Conservation (phyloP, 2,329 filamentous ascomycete species). For the Fusarium vanettenii region DNA sequence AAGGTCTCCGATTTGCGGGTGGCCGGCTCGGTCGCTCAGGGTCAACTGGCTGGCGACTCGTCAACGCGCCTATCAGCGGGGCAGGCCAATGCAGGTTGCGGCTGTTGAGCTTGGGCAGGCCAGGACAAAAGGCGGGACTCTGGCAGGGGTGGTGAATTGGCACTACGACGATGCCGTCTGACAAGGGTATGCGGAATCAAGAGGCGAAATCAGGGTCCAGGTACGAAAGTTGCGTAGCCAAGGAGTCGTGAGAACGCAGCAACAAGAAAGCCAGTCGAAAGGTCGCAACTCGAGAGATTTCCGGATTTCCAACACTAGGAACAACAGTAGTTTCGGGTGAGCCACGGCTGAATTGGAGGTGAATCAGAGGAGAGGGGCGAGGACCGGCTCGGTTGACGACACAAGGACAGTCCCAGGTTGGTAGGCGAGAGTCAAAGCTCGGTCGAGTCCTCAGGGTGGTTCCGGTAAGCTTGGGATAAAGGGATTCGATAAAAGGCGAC, state of each 20-base stretch:
- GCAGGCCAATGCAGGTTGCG: slow-evolving; percentile 39
- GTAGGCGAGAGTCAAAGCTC: not conserved
- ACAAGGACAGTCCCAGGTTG: not conserved
- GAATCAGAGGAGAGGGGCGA: not conserved
- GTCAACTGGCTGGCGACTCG: slow-evolving; percentile 34
- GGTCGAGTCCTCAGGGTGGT: not conserved
- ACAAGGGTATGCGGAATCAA: slow-evolving; percentile 24
- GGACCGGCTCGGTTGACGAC: not conserved
- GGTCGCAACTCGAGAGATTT: not conserved
- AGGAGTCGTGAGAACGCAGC: not conserved
- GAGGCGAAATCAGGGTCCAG: slow-evolving; percentile 36
- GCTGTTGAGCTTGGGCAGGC: slow-evolving; percentile 38
- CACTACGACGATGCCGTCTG: slow-evolving; percentile 28
- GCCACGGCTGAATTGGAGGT: not conserved
- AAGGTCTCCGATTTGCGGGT: slow-evolving; percentile 35
- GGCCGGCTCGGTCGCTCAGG: slow-evolving; percentile 28
- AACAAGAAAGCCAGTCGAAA: not conserved
- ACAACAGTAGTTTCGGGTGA: not conserved
- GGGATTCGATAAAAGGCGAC: not conserved
- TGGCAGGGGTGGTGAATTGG: slow-evolving; percentile 33
- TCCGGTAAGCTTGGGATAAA: not conserved
- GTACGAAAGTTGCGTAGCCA: slow-evolving; percentile 15
- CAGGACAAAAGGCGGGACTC: slow-evolving; percentile 28
- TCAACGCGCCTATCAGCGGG: slow-evolving; percentile 39
- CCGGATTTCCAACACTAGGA: not conserved